Evolutionary conservation across 208 protist genomes (phyloP).

Genomic region (Leishmania turanica): DNA sequence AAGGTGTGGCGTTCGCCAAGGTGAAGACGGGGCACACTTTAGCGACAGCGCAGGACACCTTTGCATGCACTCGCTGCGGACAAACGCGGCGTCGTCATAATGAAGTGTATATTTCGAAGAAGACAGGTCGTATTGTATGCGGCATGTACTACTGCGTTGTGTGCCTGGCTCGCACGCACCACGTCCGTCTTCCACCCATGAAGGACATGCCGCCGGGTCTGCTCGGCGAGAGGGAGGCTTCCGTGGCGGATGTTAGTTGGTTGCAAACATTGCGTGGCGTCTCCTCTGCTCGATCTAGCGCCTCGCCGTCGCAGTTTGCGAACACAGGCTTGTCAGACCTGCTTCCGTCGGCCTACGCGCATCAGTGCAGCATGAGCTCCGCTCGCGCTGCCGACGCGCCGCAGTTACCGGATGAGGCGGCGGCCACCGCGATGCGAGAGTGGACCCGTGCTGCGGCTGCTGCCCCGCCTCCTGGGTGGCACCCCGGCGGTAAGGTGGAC

Average conservation of each 20-base stretch:
- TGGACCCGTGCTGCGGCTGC: slow-evolving; percentile 15
- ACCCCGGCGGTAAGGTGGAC: background rate
- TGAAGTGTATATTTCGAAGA: slow-evolving; percentile 17
- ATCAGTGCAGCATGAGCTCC: background rate
- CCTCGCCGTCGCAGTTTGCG: background rate
- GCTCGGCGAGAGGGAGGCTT: background rate
- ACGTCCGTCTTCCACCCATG: slow-evolving; percentile 25
- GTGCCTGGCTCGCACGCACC: slow-evolving; percentile 32
- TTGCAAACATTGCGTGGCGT: background rate
- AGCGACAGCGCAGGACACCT: slow-evolving; percentile 19
- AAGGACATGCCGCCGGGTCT: background rate
- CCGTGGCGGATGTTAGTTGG: background rate
- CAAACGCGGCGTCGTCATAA: slow-evolving; percentile 23
- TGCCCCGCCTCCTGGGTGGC: slow-evolving; percentile 17
- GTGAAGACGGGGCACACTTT: background rate
- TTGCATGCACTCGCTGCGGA: slow-evolving; percentile 48
- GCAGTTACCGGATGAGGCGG: background rate
- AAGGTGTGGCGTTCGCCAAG: slow-evolving; percentile 28
- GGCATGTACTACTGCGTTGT: slow-evolving; percentile 37
- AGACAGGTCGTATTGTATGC: slow-evolving; percentile 13
- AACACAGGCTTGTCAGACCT: background rate
- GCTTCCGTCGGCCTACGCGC: background rate
- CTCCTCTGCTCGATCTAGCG: background rate
- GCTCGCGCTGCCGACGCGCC: background rate
- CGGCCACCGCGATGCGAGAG: slow-evolving; percentile 15